A percentile compares a stretch with the other conserved stretches of the same genome.
Conservation (phyloP, 2,329 filamentous ascomycete species). For the Alternaria sp. region DNA sequence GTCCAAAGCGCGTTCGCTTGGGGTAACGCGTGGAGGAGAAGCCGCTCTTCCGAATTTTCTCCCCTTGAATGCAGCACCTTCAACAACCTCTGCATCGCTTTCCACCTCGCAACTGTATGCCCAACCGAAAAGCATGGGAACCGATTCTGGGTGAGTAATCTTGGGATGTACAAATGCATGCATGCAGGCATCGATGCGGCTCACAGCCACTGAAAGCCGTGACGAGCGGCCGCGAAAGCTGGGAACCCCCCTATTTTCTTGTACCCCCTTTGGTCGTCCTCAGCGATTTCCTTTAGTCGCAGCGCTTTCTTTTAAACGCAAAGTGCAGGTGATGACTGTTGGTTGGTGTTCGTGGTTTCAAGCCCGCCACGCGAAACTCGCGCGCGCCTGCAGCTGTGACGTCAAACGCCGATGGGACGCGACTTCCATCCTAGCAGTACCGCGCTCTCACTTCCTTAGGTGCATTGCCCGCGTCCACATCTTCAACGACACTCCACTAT, state of each 20-base stretch:
- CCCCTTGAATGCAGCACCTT: background rate
- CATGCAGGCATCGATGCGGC: background rate
- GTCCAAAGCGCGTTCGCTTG: background rate
- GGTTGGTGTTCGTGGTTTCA: conserved; percentile 1
- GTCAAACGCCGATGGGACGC: background rate
- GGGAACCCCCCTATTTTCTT: background rate
- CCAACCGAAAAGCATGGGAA: background rate
- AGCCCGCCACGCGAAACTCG: background rate
- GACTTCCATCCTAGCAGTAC: background rate
- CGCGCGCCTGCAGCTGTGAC: conserved; percentile 2
- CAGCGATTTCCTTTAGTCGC: background rate
- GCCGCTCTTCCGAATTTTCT: background rate
- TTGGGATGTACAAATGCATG: background rate
- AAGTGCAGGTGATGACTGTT: background rate
- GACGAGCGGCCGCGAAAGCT: background rate
- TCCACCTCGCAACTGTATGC: background rate
- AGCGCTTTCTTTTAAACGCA: background rate
- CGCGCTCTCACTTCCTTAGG: background rate
- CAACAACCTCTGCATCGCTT: background rate
- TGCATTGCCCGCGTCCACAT: background rate
- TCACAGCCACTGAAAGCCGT: background rate
- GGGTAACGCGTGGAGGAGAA: background rate
- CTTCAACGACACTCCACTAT: background rate
- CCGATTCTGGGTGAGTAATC: background rate
- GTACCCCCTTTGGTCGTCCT: background rate